A percentile compares a stretch with the other conserved stretches of the same genome.
Conservation (phyloP, 2,329 filamentous ascomycete genomes). For the Aspergillus pseudoterreus region DNA sequence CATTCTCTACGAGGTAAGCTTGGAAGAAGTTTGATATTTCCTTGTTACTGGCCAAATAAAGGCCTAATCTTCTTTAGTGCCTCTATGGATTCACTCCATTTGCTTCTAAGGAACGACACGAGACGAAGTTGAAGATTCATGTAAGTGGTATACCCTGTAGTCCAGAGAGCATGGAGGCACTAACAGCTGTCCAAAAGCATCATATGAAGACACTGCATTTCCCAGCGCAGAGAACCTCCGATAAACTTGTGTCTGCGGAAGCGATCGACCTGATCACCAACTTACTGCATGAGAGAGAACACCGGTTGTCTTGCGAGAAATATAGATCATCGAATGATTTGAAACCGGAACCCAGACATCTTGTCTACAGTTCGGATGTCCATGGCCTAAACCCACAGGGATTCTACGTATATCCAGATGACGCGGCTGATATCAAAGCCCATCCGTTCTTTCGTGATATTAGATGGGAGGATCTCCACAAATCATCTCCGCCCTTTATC, state of each 20-base stretch:
- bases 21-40: background rate
- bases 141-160: slow-evolving; percentile 44
- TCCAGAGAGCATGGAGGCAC: background rate
- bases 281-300: slow-evolving; percentile 70
- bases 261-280: slow-evolving; percentile 74
- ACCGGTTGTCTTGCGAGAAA: slow-evolving; percentile 69
- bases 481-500: slow-evolving; percentile 70
- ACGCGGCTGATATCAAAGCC: slow-evolving; percentile 82
- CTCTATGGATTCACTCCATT: slow-evolving; percentile 91
- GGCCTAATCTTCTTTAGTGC: slow-evolving; percentile 49
- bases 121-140: slow-evolving; percentile 82
- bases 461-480: slow-evolving; percentile 72
- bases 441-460: slow-evolving; percentile 83
- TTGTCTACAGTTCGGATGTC: slow-evolving; percentile 28
- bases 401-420: slow-evolving; percentile 73
- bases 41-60: background rate
- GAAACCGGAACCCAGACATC: slow-evolving; percentile 25
- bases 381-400: slow-evolving; percentile 43
- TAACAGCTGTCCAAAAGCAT: slow-evolving; percentile 48
- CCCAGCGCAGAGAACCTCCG: slow-evolving; percentile 53
- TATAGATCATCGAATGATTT: slow-evolving; percentile 65
- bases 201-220: slow-evolving; percentile 70
- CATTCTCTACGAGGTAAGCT: slow-evolving; percentile 74
- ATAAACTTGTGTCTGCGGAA: slow-evolving; percentile 59
- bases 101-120: slow-evolving; percentile 71